Base-by-base conservation (phyloP, 202 grass and related monocot species). In the Panicum hallii region DNA sequence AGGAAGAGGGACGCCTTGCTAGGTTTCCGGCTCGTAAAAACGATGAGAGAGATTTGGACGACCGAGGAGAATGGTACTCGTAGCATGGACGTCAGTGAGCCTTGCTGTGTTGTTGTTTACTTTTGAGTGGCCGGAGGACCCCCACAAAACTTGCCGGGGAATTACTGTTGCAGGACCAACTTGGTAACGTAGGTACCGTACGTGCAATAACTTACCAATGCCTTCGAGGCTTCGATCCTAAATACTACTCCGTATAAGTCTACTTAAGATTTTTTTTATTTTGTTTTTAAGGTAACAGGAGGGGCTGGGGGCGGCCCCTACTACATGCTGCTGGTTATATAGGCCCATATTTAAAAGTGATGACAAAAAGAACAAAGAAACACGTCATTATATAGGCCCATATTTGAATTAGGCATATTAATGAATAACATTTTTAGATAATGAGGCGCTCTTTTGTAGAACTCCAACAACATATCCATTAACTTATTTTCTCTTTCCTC, bases 1-100 rank as follows among this genome's bases (percentile, higher is more conserved):
- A 28, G 5, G 38, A 28, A 53, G 77, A 53, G 8, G 34, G 30
- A 26, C 48, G 22, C 16, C 11, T 4, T 28, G 32, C 47, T 41
- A 53, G 43, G 76, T 79, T 79, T 64, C 26, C 45, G 58, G 43
- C 43, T 48, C 23, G 14, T 63, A 62, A 47, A 64, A 34, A 65
- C 26, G 34, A 49, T 8, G 43, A 49, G 26, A 64, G 19, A 28
- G 0, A 43, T 80, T 80, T 14, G 32, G 48, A 52, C 4, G 34
- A 22, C 7, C 48, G 78, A 40, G 62, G 62, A 80, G 63, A 38
- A 14, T 67, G 19, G 63, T 72, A 62, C 40, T 36, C 11, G 19
- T 44, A 48, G 41, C 42, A 47, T 82, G 40, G 54, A n/a, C 57
- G 36, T 82, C 70, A 34, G 16, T 45, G 49, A 48, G 28, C 79